These are phyloP conservation scores for Brettanomyces naardenensis DNA, from an alignment of 805 yeast species.

Conservation along the genomic window DNA sequence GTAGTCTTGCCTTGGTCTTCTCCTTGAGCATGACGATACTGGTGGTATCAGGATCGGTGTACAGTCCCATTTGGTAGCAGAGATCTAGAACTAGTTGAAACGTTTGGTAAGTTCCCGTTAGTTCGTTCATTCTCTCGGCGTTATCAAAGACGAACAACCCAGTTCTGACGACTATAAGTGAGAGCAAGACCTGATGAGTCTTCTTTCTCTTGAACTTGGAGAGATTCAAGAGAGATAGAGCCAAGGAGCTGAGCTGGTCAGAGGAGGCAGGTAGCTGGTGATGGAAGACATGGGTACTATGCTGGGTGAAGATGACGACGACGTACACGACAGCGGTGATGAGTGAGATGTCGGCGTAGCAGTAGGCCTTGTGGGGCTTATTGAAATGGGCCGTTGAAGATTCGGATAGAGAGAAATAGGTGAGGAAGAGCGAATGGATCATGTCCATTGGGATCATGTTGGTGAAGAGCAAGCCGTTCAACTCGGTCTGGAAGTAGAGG, in stretches of 20 bases:
- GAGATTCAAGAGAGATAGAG: conserved; percentile 6
- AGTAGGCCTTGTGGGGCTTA: conserved; percentile 1
- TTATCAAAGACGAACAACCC: conserved; percentile 8
- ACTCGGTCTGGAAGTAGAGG: conserved; percentile 9
- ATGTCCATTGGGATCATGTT: conserved; percentile 8
- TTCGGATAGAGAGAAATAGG: conserved; percentile 7
- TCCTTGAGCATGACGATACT: not conserved
- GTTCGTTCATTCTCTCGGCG: conserved; percentile 6
- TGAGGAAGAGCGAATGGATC: conserved; percentile 6
- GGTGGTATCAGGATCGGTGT: not conserved
- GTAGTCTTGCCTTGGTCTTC: not conserved
- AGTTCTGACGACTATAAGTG: conserved; percentile 6
- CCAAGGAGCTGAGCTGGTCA: conserved; percentile 2
- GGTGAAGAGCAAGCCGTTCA: conserved; percentile 10
- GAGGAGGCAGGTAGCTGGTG: not conserved
- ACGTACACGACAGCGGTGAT: conserved; percentile 11
- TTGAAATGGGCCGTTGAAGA: not conserved
- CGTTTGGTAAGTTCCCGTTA: conserved; percentile 6
- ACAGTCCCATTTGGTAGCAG: conserved; percentile 6
- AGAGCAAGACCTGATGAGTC: conserved; percentile 3
- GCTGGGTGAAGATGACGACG: conserved; percentile 4
- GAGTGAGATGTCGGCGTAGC: conserved; percentile 13
- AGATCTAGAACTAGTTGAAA: conserved; percentile 8
- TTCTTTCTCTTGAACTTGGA: conserved; percentile 6
- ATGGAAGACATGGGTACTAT: not conserved